A percentile compares a stretch with the other conserved stretches of the same genome.
phyloP scores from a whole-genome alignment of 768 basidiomycete species.

The Trametes cingulata region DNA sequence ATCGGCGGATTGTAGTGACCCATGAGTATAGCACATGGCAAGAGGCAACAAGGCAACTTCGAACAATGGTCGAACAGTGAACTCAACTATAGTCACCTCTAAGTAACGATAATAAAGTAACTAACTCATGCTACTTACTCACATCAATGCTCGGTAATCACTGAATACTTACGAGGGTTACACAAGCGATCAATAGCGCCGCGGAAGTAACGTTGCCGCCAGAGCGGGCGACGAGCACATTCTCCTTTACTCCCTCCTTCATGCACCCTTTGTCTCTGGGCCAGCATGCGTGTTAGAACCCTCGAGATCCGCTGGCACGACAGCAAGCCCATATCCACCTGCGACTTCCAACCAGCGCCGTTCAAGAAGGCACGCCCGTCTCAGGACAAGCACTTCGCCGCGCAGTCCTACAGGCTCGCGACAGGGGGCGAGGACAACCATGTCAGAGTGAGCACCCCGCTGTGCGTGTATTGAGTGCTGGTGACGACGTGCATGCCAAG shows the following conservation, averaged over 20 bases:
- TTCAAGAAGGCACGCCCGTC: slow-evolving; percentile 79
- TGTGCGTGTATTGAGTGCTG: background rate
- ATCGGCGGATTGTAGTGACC: too few relatives aligned
- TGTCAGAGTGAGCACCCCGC: slow-evolving; percentile 70
- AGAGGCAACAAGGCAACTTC: too few relatives aligned
- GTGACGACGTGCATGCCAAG: slow-evolving; percentile 38
- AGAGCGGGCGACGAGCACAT: background rate
- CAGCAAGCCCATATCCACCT: slow-evolving; percentile 91
- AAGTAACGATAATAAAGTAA: too few relatives aligned
- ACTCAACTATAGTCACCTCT: too few relatives aligned
- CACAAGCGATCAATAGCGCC: background rate
- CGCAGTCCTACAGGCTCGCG: slow-evolving; percentile 85
- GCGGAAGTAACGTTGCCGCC: background rate
- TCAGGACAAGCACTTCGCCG: slow-evolving; percentile 56
- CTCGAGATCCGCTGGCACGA: slow-evolving; percentile 98
- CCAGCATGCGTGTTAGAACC: slow-evolving; percentile 78
- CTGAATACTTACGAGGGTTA: too few relatives aligned
- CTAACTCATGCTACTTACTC: too few relatives aligned
- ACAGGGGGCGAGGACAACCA: slow-evolving; percentile 97
- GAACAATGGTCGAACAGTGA: too few relatives aligned
- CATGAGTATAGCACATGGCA: too few relatives aligned
- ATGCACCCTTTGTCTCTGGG: background rate
- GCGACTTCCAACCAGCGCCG: slow-evolving; percentile 89
- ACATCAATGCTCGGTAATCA: too few relatives aligned
- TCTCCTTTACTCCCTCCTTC: background rate